Percentiles rank a stretch among this genome's conserved stretches.
Conservation (phyloP, 1,284 basidiomycete species). For the Ganoderma multipileum region DNA sequence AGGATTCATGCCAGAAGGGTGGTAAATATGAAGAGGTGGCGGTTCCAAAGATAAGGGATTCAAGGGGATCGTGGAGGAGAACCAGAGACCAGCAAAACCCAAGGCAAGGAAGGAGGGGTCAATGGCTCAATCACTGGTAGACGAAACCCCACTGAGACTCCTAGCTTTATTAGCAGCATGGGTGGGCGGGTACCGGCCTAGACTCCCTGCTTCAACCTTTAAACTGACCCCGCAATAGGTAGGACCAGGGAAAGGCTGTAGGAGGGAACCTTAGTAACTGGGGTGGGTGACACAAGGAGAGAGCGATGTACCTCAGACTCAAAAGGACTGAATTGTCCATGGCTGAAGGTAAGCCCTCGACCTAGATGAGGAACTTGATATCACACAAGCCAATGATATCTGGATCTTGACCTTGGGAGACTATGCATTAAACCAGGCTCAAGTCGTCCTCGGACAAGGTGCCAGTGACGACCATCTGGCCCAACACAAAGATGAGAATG, state of each 20-base stretch:
- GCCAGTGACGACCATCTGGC: conserved; percentile 99
- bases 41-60: too few species aligned
- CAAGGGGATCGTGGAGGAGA: too few species aligned
- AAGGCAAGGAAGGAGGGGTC: too few species aligned
- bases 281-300: neutral
- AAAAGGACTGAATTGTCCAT: conserved; percentile 98
- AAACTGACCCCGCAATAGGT: conserved; percentile 99
- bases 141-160: too few species aligned
- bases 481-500: conserved; percentile 98
- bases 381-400: conserved; percentile 98
- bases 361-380: conserved; percentile 98
- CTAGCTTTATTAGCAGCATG: too few species aligned
- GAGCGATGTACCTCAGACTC: conserved; percentile 85
- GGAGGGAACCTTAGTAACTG: conserved; percentile 13
- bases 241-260: conserved; percentile 94
- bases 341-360: conserved; percentile 98
- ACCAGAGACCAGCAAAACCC: too few species aligned
- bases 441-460: conserved; percentile 99
- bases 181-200: too few species aligned
- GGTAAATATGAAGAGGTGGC: too few species aligned
- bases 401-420: conserved; percentile 99
- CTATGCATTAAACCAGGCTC: conserved; percentile 97
- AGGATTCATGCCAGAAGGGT: too few species aligned
- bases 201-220: too few species aligned
- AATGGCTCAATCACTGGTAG: too few species aligned